phyloP scores from a whole-genome alignment of 2,329 filamentous ascomycete species.

The Fusarium tanahbumbuense region DNA sequence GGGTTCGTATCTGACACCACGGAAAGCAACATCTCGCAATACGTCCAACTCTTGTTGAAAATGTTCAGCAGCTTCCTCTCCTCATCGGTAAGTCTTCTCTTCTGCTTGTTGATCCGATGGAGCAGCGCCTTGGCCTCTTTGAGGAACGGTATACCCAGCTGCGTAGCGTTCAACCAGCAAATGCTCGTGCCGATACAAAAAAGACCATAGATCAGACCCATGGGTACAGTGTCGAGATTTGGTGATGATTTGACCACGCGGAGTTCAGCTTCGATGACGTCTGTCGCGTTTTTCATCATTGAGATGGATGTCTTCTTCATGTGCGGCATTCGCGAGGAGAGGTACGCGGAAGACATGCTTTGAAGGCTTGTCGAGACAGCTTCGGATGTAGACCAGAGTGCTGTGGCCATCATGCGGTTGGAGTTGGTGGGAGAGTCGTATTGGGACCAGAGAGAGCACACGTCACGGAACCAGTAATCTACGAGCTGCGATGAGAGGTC shows the following conservation, averaged over 20 bases:
- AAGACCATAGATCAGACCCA: slow-evolving; percentile 52
- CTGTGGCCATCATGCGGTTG: slow-evolving; percentile 53
- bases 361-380: slow-evolving; percentile 55
- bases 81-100: slow-evolving; percentile 8
- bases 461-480: slow-evolving; percentile 53
- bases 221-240: slow-evolving; percentile 43
- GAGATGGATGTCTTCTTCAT: slow-evolving; percentile 49
- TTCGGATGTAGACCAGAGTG: slow-evolving; percentile 53
- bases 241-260: slow-evolving; percentile 34
- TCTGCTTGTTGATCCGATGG: slow-evolving; percentile 42
- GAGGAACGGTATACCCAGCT: slow-evolving; percentile 49
- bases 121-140: slow-evolving; percentile 47
- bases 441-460: slow-evolving; percentile 56
- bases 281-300: slow-evolving; percentile 52
- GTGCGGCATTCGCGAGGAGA: slow-evolving; percentile 50
- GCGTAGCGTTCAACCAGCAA: slow-evolving; percentile 54
- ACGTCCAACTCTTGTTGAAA: slow-evolving; percentile 55
- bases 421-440: slow-evolving; percentile 55
- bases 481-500: slow-evolving; percentile 48
- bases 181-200: slow-evolving; percentile 56
- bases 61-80: slow-evolving; percentile 50
- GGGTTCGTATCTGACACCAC: slow-evolving; percentile 52
- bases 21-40: slow-evolving; percentile 55
- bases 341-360: slow-evolving; percentile 55
- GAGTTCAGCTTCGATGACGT: slow-evolving; percentile 51